Conservation (phyloP, 2,329 filamentous ascomycete species). For the Neonectria faginata region DNA sequence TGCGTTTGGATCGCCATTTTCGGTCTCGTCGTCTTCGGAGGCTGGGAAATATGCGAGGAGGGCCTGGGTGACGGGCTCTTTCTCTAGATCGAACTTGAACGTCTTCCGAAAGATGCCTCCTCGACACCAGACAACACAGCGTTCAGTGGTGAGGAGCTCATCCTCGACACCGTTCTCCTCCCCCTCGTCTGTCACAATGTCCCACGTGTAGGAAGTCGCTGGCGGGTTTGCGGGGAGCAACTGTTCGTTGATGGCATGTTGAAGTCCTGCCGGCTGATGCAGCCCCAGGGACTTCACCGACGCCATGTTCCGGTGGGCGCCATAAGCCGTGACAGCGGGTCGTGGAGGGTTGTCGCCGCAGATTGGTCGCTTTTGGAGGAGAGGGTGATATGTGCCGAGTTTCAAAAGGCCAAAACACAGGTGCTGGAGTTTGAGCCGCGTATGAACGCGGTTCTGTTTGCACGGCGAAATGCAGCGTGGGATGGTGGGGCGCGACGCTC, state of each 20-base stretch:
- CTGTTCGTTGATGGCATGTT: conserved; percentile 84
- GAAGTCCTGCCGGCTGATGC: conserved; percentile 86
- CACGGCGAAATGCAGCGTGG: conserved; percentile 25
- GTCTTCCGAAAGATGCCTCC: conserved; percentile 86
- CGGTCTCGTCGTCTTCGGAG: conserved; percentile 54
- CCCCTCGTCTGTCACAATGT: conserved; percentile 62
- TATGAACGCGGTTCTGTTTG: conserved; percentile 36
- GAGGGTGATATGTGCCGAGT: background rate
- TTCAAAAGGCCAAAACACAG: background rate
- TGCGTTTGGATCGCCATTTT: conserved; percentile 23
- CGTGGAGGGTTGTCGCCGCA: background rate
- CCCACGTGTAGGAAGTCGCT: conserved; percentile 79
- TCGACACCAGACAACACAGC: conserved; percentile 88
- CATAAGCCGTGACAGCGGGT: conserved; percentile 45
- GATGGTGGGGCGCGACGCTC: conserved; percentile 42
- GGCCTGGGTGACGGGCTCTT: conserved; percentile 87
- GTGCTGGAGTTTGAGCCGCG: conserved; percentile 29
- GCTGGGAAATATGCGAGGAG: conserved; percentile 84
- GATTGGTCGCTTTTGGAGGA: background rate
- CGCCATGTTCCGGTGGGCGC: conserved; percentile 73
- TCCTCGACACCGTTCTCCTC: conserved; percentile 69
- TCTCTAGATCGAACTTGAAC: conserved; percentile 88
- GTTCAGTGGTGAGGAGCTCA: conserved; percentile 81
- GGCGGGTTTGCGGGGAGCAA: conserved; percentile 77
- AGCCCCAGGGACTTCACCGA: conserved; percentile 90